A percentile compares a stretch with the other conserved stretches of the same genome.
Conservation (phyloP, 441 rosid genomes). For the Erodium moschatum region DNA sequence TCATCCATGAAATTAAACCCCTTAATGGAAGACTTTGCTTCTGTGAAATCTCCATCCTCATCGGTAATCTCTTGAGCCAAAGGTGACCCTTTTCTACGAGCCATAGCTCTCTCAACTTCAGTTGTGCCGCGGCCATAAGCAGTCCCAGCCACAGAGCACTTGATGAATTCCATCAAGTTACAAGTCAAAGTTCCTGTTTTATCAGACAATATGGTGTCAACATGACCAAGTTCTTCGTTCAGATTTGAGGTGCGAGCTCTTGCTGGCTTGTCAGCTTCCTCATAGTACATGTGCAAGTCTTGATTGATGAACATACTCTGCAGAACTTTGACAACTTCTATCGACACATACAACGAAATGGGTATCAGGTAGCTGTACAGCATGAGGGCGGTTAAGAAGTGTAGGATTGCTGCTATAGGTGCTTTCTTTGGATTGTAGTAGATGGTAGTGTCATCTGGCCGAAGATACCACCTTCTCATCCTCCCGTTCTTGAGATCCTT, state of each 20-base stretch:
- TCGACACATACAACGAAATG: slow-evolving; percentile 83
- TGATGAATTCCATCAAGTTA: slow-evolving; percentile 93
- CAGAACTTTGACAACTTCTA: slow-evolving; percentile 84
- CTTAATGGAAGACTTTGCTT: slow-evolving; percentile 41
- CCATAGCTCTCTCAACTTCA: slow-evolving; percentile 77
- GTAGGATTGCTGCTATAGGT: slow-evolving; percentile 45
- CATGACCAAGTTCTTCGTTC: slow-evolving; percentile 98
- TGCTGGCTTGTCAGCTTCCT: slow-evolving; percentile 84
- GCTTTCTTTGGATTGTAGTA: slow-evolving; percentile 63
- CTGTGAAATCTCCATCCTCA: slow-evolving; percentile 29
- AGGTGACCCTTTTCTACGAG: slow-evolving; percentile 38
- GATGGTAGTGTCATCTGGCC: slow-evolving; percentile 61
- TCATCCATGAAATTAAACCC: slow-evolving; percentile 85
- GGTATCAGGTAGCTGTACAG: slow-evolving; percentile 85
- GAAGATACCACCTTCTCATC: slow-evolving; percentile 91
- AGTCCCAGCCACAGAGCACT: slow-evolving; percentile 77
- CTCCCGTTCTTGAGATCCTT: slow-evolving; percentile 54
- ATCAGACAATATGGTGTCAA: slow-evolving; percentile 85
- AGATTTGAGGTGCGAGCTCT: slow-evolving; percentile 90
- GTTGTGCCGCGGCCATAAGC: slow-evolving; percentile 79
- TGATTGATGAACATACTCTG: slow-evolving; percentile 84
- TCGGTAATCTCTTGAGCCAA: neutral
- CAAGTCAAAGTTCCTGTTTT: slow-evolving; percentile 97
- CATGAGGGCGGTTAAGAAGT: slow-evolving; percentile 79
- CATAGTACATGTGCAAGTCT: slow-evolving; percentile 73